Evolutionary conservation across 305 asterid species (phyloP).

Genomic region (Lippia alba): DNA sequence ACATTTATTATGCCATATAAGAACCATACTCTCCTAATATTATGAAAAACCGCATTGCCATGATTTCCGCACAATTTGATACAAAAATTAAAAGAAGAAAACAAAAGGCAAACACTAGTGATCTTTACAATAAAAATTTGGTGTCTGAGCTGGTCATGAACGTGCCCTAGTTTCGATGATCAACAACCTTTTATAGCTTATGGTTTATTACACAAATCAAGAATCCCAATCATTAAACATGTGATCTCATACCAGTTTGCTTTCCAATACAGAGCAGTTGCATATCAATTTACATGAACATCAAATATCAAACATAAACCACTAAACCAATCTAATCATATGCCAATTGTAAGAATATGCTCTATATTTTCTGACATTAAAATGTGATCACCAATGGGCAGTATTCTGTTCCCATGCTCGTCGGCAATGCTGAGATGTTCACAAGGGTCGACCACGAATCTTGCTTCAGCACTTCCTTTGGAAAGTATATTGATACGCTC

Average conservation of each 20-base stretch:
- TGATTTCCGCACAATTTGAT: no score
- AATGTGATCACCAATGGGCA: constrained; percentile 75
- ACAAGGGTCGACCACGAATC: constrained; percentile 72
- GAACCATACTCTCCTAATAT: no score
- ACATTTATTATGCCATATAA: no score
- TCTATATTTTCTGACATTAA: constrained; percentile 53
- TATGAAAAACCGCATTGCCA: no score
- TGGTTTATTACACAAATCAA: constrained; percentile 15
- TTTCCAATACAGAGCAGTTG: no score
- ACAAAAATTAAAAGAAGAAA: no score
- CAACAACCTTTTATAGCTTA: not conserved
- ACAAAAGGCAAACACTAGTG: no score
- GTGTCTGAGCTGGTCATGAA: constrained; percentile 37
- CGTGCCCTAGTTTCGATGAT: constrained; percentile 17
- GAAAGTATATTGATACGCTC: constrained; percentile 55
- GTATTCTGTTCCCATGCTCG: constrained; percentile 60
- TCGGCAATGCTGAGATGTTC: constrained; percentile 81
- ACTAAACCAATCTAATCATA: not conserved
- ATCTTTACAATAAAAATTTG: not conserved
- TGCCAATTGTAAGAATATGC: constrained; percentile 56
- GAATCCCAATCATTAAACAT: not conserved
- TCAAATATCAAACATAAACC: no score
- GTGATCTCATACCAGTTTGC: no score
- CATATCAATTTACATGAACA: no score
- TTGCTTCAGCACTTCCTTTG: constrained; percentile 40